phyloP scores from a whole-genome alignment of 257 asterid species.

The Fraxinus anomala region DNA sequence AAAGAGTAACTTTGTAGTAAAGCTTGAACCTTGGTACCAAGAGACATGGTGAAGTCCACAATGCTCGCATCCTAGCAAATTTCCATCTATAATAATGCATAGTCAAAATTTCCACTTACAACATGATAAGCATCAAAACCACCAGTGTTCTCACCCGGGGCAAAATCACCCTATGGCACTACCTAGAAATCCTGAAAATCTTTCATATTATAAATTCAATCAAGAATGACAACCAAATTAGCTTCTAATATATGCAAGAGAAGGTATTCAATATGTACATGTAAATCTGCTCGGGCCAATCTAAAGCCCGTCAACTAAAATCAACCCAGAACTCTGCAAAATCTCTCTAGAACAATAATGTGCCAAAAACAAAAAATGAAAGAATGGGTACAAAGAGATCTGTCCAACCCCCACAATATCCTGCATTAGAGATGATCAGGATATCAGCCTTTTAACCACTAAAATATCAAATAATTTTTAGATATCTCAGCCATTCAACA shows the following conservation, averaged over 20 bases:
- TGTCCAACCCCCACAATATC: conserved; percentile 41
- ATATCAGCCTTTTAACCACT: conserved; percentile 25
- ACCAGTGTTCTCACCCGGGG: neutral
- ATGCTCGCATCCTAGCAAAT: neutral
- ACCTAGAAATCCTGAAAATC: neutral
- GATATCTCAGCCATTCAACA: neutral
- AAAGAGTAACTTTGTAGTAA: neutral
- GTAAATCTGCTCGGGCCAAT: conserved; percentile 33
- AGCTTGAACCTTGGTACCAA: neutral
- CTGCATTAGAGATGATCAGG: conserved; percentile 37
- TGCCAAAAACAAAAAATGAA: conserved; percentile 54
- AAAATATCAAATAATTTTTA: neutral
- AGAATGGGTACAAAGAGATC: conserved; percentile 56
- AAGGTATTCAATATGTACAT: conserved; percentile 45
- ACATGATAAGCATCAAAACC: neutral
- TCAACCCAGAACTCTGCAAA: conserved; percentile 32
- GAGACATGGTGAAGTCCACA: neutral
- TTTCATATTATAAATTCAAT: neutral
- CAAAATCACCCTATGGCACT: neutral
- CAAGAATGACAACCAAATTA: neutral
- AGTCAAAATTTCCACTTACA: neutral
- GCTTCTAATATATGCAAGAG: conserved; percentile 41
- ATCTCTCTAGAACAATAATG: conserved; percentile 48
- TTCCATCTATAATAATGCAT: neutral
- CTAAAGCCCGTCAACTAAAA: conserved; percentile 40